A percentile compares a stretch with the other conserved stretches of the same genome.
phyloP scores from a whole-genome alignment of 257 asterid species.

The Solanum chiquidenum region DNA sequence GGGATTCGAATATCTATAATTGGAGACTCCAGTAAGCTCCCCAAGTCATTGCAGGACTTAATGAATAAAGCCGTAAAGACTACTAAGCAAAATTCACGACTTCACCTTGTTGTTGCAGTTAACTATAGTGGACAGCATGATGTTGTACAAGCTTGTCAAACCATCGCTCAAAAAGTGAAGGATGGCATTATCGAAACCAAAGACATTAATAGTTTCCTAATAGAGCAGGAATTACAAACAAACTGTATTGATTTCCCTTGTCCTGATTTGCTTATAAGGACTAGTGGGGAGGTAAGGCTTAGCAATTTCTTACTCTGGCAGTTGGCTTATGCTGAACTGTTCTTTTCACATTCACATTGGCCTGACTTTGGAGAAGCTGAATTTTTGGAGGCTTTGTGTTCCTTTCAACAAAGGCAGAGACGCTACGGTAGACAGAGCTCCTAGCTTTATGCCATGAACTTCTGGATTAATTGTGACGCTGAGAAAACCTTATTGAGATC shows the following conservation, averaged over 20 bases:
- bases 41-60: slow-evolving; percentile 19
- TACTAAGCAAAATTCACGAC: slow-evolving; percentile 27
- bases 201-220: slow-evolving; percentile 24
- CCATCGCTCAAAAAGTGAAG: slow-evolving; percentile 36
- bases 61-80: slow-evolving; percentile 12
- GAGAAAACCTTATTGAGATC: not conserved
- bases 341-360: slow-evolving; percentile 34
- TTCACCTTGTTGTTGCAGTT: slow-evolving; percentile 45
- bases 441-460: not conserved
- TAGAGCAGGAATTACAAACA: slow-evolving; percentile 47
- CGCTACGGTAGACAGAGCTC: slow-evolving; percentile 30
- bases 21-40: slow-evolving; percentile 48
- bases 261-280: slow-evolving; percentile 53
- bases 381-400: slow-evolving; percentile 36
- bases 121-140: slow-evolving; percentile 45
- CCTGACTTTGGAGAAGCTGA: slow-evolving; percentile 63
- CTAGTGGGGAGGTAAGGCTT: slow-evolving; percentile 62
- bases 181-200: slow-evolving; percentile 41
- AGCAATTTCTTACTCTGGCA: slow-evolving; percentile 72
- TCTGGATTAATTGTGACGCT: not conserved
- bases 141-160: slow-evolving; percentile 37
- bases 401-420: slow-evolving; percentile 48
- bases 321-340: slow-evolving; percentile 51
- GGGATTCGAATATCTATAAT: slow-evolving; percentile 34
- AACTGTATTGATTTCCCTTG: slow-evolving; percentile 31